Conservation (phyloP, 176 grass and related monocot genomes). For the Juncus effusus region DNA sequence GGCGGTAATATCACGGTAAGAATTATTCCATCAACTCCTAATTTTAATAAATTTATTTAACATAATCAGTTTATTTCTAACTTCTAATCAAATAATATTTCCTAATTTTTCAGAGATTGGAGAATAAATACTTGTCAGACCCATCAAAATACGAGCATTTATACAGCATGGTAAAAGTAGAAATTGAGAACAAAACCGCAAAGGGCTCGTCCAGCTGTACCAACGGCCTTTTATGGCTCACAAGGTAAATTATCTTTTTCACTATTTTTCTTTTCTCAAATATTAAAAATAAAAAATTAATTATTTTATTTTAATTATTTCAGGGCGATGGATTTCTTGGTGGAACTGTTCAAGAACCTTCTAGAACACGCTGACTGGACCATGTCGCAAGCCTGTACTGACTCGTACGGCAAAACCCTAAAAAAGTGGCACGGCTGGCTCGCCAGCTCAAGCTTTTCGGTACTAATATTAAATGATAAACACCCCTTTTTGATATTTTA, state of each 20-base stretch:
- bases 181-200: slow-evolving; percentile 79
- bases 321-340: slow-evolving; percentile 97
- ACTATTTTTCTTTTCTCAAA: background rate
- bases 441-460: slow-evolving; percentile 88
- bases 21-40: slow-evolving; percentile 6
- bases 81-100: background rate
- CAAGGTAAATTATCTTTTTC: slow-evolving; percentile 43
- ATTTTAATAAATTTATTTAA: slow-evolving; percentile 7
- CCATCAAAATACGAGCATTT: slow-evolving; percentile 72
- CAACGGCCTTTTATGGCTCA: slow-evolving; percentile 98
- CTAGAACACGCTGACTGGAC: slow-evolving; percentile 76
- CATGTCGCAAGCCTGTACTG: slow-evolving; percentile 84
- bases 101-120: slow-evolving; percentile 58
- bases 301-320: slow-evolving; percentile 18
- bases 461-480: slow-evolving; percentile 13
- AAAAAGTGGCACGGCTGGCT: slow-evolving; percentile 99
- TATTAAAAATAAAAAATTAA: background rate
- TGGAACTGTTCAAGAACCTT: slow-evolving; percentile 83
- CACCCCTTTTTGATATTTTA: slow-evolving; percentile 1
- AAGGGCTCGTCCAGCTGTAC: slow-evolving; percentile 89
- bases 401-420: slow-evolving; percentile 88
- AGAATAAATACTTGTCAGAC: slow-evolving; percentile 70
- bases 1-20: slow-evolving; percentile 95
- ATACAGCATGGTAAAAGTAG: slow-evolving; percentile 85
- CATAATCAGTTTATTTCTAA: background rate